Evolutionary conservation across 2,329 filamentous ascomycete species (phyloP).

Genomic region (Aspergillus ochraceus): DNA sequence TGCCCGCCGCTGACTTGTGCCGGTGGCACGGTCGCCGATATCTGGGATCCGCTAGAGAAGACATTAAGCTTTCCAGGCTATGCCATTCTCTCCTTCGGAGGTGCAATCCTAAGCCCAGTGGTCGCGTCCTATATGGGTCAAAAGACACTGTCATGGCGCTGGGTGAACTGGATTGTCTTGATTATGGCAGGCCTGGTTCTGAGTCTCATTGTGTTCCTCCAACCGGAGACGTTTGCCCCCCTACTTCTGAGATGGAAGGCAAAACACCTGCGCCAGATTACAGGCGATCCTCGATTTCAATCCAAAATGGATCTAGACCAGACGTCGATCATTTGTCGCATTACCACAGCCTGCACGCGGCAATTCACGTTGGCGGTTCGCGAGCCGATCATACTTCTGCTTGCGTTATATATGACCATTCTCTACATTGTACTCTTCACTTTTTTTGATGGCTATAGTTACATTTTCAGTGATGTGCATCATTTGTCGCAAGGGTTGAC

Average conservation of each 20-base stretch:
- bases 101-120: slow-evolving; percentile 26
- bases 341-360: slow-evolving; percentile 50
- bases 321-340: slow-evolving; percentile 38
- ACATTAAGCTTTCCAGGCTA: slow-evolving; percentile 54
- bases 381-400: slow-evolving; percentile 39
- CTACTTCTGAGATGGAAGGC: slow-evolving; percentile 48
- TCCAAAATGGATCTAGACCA: slow-evolving; percentile 47
- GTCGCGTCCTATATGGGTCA: slow-evolving; percentile 25
- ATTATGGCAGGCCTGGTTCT: slow-evolving; percentile 39
- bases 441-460: slow-evolving; percentile 50
- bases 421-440: slow-evolving; percentile 40
- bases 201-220: slow-evolving; percentile 42
- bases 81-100: slow-evolving; percentile 47
- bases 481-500: slow-evolving; percentile 49
- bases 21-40: slow-evolving; percentile 48
- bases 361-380: slow-evolving; percentile 52
- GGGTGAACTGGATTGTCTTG: slow-evolving; percentile 48
- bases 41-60: slow-evolving; percentile 50
- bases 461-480: slow-evolving; percentile 54
- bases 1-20: slow-evolving; percentile 48
- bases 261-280: slow-evolving; percentile 39
- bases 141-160: slow-evolving; percentile 33
- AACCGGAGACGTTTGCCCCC: slow-evolving; percentile 53
- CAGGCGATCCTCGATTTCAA: slow-evolving; percentile 48
- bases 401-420: slow-evolving; percentile 35